These are phyloP conservation scores for Geotrichum europaeum DNA, from an alignment of 1,139 yeast species.

Conservation along the genomic window DNA sequence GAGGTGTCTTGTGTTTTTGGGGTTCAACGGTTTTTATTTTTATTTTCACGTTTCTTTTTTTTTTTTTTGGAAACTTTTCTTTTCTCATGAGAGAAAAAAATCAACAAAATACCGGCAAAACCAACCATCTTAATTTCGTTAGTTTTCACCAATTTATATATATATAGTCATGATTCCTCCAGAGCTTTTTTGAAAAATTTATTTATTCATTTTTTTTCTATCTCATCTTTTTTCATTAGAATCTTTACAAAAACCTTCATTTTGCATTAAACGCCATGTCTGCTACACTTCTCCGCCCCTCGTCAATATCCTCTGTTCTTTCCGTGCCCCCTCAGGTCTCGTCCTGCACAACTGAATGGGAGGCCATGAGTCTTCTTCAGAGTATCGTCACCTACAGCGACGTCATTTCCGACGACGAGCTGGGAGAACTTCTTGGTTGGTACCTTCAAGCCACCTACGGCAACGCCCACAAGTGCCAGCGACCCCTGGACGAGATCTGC, in stretches of 20 bases:
- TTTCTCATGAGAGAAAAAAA: not conserved
- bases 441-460: slow-evolving; percentile 14
- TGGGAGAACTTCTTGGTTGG: slow-evolving; percentile 16
- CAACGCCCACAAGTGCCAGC: slow-evolving; percentile 13
- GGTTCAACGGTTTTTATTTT: not conserved
- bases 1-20: not conserved
- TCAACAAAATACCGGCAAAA: not conserved
- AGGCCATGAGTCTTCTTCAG: slow-evolving; percentile 11
- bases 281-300: not conserved
- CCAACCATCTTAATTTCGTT: not conserved
- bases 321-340: not conserved
- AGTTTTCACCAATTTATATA: not conserved
- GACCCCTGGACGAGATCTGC: slow-evolving; percentile 1
- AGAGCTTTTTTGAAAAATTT: not conserved
- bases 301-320: not conserved
- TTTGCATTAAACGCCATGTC: not conserved
- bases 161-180: too few relatives aligned
- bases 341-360: slow-evolving; percentile 5
- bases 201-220: not conserved
- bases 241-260: not conserved
- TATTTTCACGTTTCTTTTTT: not conserved
- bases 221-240: not conserved
- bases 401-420: slow-evolving; percentile 12
- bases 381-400: slow-evolving; percentile 11
- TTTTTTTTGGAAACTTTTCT: not conserved